A percentile compares a stretch with the other conserved stretches of the same genome.
phyloP scores from a whole-genome alignment of 495 filamentous ascomycete species.

The Penicillium riverlandense region DNA sequence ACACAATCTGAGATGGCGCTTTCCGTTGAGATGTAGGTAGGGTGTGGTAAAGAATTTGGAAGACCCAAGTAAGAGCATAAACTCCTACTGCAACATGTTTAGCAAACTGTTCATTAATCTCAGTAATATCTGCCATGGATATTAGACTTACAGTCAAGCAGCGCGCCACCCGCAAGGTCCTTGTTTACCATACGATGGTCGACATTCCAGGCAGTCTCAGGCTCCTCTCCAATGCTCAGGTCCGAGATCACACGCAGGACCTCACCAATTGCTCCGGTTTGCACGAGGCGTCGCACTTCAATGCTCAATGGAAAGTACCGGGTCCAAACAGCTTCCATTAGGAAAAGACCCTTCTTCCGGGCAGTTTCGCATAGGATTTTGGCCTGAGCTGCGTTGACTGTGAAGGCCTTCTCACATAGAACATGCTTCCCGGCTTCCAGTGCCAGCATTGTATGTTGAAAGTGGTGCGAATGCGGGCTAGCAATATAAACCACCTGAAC shows the following conservation, averaged over 20 bases:
- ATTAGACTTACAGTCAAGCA: conserved; percentile 54
- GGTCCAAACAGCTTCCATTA: conserved; percentile 95
- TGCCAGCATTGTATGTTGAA: conserved; percentile 74
- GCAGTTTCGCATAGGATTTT: conserved; percentile 66
- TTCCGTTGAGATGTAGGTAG: conserved; percentile 36
- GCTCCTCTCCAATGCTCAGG: conserved; percentile 14
- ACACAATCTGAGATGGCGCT: conserved; percentile 19
- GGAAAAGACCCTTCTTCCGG: conserved; percentile 65
- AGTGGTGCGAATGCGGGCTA: conserved; percentile 89
- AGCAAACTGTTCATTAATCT: neutral
- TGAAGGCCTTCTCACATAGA: conserved; percentile 85
- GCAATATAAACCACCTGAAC: conserved; percentile 84
- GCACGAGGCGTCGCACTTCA: conserved; percentile 60
- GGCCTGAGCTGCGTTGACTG: conserved; percentile 73
- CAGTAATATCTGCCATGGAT: neutral
- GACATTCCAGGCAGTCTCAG: conserved; percentile 40
- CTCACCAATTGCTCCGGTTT: conserved; percentile 57
- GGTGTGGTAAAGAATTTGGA: conserved; percentile 75
- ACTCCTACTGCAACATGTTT: conserved; percentile 51
- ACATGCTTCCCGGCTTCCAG: conserved; percentile 77
- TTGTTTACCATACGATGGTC: conserved; percentile 73
- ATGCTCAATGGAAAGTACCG: conserved; percentile 73
- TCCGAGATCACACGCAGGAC: conserved; percentile 57
- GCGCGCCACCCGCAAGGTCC: conserved; percentile 73
- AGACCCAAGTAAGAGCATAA: conserved; percentile 81